Base-by-base conservation (phyloP, 2,329 filamentous ascomycete genomes). In the Juglanconis juglandina region DNA sequence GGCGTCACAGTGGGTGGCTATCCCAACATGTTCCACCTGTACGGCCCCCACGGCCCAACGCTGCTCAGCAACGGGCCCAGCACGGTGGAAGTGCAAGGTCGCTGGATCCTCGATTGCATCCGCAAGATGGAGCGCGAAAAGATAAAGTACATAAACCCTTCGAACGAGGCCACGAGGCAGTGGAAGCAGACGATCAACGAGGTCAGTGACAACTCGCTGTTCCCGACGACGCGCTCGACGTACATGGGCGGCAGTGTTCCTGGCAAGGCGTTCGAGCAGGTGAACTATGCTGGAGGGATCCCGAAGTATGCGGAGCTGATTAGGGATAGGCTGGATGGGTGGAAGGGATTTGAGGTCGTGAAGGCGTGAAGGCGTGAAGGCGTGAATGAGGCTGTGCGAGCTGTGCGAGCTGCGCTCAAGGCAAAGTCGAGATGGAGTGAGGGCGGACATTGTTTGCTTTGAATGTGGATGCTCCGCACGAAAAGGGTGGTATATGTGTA, bases 181-280 rank as follows among this genome's bases (percentile, higher is more conserved):
- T 87, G 81, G 81, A 82, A 79, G 66, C 67, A 79, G 53, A 67
- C 72, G 9, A 74, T 85, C n/a, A 64, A 78, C 24, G 73, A 78
- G 2, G 56, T 81, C 1, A 79, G 75, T 48, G 70, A 83, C 65
- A 66, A 47, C 8, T 75, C 74, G 5, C 70, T 86, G 3, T 77
- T 86, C 59, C 79, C 81, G 0, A 78, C 72, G 0, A 77, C 76
- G 0, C 73, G 70, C 33, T 80, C 75, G 4, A 85, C 79, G n/a
- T 86, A 84, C 63, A 83, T 84, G 78, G 83, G 84, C 3, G 79
- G 76, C 0, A 83, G 75, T 48, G 75, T 84, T 2, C 82, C 83
- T 0, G 81, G 77, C 0, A 85, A 85, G 71, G 65, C 73, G 1
- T 73, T 73, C 33, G 82, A 86, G 71, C 78, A 78, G 0, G 68